Percentiles rank a stretch among this genome's conserved stretches.
Conservation (phyloP, 192 early-diverging fungal species). For the Umbelopsis sp. region DNA sequence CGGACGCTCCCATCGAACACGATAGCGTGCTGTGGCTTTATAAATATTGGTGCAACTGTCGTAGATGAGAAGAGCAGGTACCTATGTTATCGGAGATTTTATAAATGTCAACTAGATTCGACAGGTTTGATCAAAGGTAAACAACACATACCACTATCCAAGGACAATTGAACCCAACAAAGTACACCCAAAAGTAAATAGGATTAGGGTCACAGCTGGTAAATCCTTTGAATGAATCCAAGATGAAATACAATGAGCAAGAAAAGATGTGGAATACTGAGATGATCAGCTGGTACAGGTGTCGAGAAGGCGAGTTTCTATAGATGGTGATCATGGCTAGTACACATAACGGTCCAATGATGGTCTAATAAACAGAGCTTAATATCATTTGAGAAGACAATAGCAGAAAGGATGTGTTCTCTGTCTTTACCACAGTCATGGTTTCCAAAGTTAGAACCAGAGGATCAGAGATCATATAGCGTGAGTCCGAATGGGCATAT, state of each 20-base stretch:
- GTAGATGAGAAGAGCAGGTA: background rate
- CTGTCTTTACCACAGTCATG: constrained; percentile 74
- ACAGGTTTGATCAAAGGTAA: background rate
- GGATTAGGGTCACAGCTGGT: constrained; percentile 71
- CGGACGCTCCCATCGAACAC: background rate
- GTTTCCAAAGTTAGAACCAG: constrained; percentile 86
- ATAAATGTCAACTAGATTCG: background rate
- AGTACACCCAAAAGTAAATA: constrained; percentile 91
- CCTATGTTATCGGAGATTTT: background rate
- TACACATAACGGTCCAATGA: constrained; percentile 61
- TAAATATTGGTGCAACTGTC: background rate
- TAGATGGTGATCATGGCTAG: constrained; percentile 59
- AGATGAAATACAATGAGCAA: constrained; percentile 80
- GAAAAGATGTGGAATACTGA: constrained; percentile 82
- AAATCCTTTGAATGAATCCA: constrained; percentile 67
- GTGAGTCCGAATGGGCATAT: constrained; percentile 85
- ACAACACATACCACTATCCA: constrained; percentile 68
- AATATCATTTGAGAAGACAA: constrained; percentile 19
- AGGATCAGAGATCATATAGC: constrained; percentile 83
- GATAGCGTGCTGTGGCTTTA: background rate
- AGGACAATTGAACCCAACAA: constrained; percentile 77
- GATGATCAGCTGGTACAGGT: constrained; percentile 58
- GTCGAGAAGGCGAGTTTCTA: constrained; percentile 51
- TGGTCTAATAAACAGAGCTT: constrained; percentile 42
- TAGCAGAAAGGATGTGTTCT: too few species aligned